Evolutionary conservation across 2,329 filamentous ascomycete species (phyloP), one percentile per base, ranked within the genome.

Genomic region (Blumeria graminis): DNA sequence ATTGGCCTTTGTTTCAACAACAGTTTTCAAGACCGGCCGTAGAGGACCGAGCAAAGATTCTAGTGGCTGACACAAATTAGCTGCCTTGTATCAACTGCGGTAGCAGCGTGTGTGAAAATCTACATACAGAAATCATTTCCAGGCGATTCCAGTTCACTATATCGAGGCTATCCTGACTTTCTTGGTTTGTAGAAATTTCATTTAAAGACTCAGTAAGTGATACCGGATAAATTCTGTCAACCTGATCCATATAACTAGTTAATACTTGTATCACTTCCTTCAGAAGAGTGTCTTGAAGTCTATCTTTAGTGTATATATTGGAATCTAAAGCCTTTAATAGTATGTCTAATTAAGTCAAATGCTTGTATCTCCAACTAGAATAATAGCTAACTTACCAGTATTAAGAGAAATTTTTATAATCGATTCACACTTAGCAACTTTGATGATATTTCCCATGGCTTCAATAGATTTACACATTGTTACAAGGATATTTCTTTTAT

Each of bases 161-260:
- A 13, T 59, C 60, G 34, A 60, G 56, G 56, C 62, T 64, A 14
- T 57, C 63, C 55, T 65, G 63, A 43, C 63, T 65, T 39, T 65
- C 63, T 46, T 55, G 58, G 18, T 61, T 56, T 22, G 16, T 36
- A 18, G 13, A 48, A 36, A 28, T 45, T 13, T 33, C 32, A 9
- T 48, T n/a, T 10, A 28, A 7, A 3, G 55, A 28, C 14, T 48
- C 35, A 39, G 8, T 28, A 16, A 32, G n/a, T 11, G 13, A n/a
- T 18, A 36, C 36, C 36, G 59, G 61, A 50, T 60, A 56, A 10
- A 63, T 43, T 6, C 41, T 38, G 32, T 60, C 60, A n/a, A 61
- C 58, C 32, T 60, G 57, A 28, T 59, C 55, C 46, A 62, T 54
- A 38, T 61, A 64, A 33, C 22, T 43, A 22, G 41, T 34, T 28